Base-by-base conservation (phyloP, 2,329 filamentous ascomycete species). In the Aspergillus aculeatus region DNA sequence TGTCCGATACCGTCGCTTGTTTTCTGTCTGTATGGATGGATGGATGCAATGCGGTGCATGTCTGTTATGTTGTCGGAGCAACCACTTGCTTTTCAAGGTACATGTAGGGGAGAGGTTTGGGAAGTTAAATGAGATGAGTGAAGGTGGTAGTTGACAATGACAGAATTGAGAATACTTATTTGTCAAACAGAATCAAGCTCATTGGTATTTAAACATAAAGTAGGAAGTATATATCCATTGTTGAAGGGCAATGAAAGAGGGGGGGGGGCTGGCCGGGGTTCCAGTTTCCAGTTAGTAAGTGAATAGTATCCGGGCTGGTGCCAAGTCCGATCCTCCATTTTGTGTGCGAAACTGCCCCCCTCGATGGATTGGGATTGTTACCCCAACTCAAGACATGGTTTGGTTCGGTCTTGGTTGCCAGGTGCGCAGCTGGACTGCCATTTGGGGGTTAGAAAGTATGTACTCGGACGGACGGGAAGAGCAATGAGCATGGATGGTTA, bases 281-380 rank as follows among this genome's bases (percentile, higher is more conserved):
- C 57, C 61, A 58, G 56, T 64, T 63, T 53, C 57, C 61, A 58
- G 56, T 64, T 44, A n/a, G 58, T 55, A 35, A 32, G 23, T 26
- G 9, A 26, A 2, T 10, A 35, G 5, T 12, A 67, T 65, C 67
- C 67, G 66, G 64, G 26, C 56, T 64, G 64, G 26, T 56, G 67
- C 67, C 67, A 69, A 69, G 65, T 54, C 60, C 26, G 38, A 59
- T 64, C 62, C 66, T 2, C 62, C 62, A 59, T 68, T 44, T 65
- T 67, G 64, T 67, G 65, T 66, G 65, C 62, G 63, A 65, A 64
- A 63, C 62, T 64, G 57, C 60, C 60, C 62, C 60, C 60, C 62
- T 1, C 58, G 54, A 49, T 29, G 26, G 26, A 9, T 9, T 9
- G 7, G 26, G 26, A 29, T 29, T 29, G 26, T 29, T 29, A 29